A percentile compares a stretch with the other conserved stretches of the same genome.
These are phyloP conservation scores for Lycium ferocissimum DNA, from an alignment of 257 asterid species.

Conservation along the genomic window DNA sequence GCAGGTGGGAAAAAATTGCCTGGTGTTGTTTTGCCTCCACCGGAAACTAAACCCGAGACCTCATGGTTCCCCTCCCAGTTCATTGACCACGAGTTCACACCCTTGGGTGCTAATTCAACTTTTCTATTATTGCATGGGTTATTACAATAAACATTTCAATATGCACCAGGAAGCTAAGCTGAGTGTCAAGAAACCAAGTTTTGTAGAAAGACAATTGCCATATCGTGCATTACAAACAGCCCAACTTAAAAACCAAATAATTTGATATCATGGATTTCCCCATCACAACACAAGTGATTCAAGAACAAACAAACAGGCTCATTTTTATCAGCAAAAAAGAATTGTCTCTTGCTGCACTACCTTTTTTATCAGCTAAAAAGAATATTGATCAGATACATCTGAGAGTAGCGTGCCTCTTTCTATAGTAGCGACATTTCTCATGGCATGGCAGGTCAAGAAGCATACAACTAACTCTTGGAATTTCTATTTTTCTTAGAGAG, in stretches of 20 bases:
- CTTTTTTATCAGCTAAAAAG: background rate
- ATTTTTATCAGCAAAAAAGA: too few relatives aligned
- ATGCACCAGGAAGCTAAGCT: background rate
- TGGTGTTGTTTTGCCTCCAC: too few relatives aligned
- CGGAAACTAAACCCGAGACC: background rate
- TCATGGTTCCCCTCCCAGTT: constrained; percentile 1
- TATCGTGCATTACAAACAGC: constrained; percentile 7
- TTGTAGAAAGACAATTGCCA: background rate
- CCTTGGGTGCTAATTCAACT: background rate
- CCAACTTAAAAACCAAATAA: background rate
- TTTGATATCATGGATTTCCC: background rate
- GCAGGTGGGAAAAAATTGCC: background rate
- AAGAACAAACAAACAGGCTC: background rate
- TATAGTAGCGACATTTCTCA: background rate
- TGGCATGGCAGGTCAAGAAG: background rate
- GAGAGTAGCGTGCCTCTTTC: background rate
- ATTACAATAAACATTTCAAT: background rate
- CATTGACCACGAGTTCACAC: background rate
- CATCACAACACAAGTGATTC: background rate
- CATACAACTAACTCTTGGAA: background rate
- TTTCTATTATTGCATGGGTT: background rate
- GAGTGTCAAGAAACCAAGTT: background rate
- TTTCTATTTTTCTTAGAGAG: background rate
- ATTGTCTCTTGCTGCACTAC: background rate
- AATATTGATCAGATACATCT: background rate